These are phyloP conservation scores for Strigomonas oncopelti DNA, from an alignment of 208 protist genomes.

Conservation along the genomic window DNA sequence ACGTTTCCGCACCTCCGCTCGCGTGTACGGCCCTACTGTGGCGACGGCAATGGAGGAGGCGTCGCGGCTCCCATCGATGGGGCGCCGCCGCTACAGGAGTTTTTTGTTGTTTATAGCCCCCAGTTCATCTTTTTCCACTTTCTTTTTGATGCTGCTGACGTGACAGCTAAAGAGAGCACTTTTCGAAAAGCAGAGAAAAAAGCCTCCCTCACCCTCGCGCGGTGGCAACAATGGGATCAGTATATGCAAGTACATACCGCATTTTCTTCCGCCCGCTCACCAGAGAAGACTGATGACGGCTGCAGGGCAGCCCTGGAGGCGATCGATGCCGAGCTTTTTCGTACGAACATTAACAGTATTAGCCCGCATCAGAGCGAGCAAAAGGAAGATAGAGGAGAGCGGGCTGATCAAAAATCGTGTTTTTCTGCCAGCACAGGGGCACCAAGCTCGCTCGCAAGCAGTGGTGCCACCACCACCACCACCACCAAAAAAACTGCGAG, in stretches of 20 bases:
- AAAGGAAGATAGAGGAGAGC: no score
- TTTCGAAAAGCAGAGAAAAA: no score
- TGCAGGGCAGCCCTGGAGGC: neutral
- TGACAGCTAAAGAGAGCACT: no score
- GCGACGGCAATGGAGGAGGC: no score
- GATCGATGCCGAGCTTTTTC: neutral
- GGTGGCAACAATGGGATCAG: neutral
- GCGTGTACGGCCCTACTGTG: neutral
- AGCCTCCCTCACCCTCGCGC: neutral
- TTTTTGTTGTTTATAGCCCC: neutral
- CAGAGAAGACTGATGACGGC: neutral
- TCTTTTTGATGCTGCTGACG: constrained; percentile 16
- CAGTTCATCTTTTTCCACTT: constrained; percentile 13
- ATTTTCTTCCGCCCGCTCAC: neutral
- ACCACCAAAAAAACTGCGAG: no score
- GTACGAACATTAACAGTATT: no score
- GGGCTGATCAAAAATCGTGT: no score
- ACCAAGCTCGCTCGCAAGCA: no score
- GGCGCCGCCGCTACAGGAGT: neutral
- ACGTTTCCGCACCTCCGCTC: constrained; percentile 7
- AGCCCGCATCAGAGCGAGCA: neutral
- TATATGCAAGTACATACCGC: neutral
- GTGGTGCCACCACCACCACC: no score
- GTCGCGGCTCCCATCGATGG: neutral
- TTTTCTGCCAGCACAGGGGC: no score